phyloP scores from a whole-genome alignment of 345 rosid genomes.

The Lepidium africanum region DNA sequence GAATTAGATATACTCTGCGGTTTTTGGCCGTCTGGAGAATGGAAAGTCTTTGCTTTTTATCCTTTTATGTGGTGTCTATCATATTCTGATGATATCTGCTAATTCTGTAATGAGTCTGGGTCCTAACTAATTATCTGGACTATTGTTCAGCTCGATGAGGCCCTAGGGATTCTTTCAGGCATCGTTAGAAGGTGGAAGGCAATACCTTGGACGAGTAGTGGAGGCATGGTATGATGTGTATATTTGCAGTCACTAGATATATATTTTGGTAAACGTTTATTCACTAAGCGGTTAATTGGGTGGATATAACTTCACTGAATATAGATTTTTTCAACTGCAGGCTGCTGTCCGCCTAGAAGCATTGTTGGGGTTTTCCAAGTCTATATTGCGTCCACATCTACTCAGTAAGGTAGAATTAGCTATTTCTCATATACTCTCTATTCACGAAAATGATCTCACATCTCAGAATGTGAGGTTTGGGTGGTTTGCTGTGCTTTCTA shows the following conservation, averaged over 20 bases:
- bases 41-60: background rate
- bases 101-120: background rate
- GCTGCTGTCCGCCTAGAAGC: slow-evolving; percentile 59
- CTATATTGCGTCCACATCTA: slow-evolving; percentile 46
- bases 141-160: slow-evolving; percentile 41
- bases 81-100: background rate
- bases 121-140: background rate
- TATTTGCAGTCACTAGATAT: background rate
- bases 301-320: background rate
- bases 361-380: slow-evolving; percentile 44
- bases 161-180: slow-evolving; percentile 40
- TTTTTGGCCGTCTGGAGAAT: background rate
- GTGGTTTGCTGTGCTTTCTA: background rate
- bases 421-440: background rate
- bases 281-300: background rate
- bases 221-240: slow-evolving; percentile 55
- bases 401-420: slow-evolving; percentile 46
- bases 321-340: slow-evolving; percentile 26
- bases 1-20: background rate
- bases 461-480: background rate
- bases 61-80: background rate
- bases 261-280: background rate
- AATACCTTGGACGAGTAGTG: slow-evolving; percentile 70
- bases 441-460: slow-evolving; percentile 2
- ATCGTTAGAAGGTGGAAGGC: slow-evolving; percentile 53